Conservation (phyloP, 495 filamentous ascomycete species). For the Hyaloscypha bicolor region DNA sequence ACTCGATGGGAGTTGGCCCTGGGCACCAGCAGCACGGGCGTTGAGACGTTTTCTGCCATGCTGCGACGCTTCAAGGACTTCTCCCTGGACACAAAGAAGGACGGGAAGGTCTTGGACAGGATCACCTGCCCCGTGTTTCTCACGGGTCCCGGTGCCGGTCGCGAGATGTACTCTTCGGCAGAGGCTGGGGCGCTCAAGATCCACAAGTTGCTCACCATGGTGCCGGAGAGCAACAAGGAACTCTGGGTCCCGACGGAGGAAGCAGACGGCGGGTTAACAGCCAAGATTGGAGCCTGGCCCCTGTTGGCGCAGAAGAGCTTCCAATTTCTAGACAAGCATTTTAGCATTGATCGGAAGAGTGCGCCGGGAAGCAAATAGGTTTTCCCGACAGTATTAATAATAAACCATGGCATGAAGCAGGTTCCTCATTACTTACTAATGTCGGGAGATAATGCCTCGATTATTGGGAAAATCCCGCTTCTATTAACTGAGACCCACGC, state of each 20-base stretch:
- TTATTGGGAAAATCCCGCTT: no score
- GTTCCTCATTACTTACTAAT: no score
- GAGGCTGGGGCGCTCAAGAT: slow-evolving; percentile 23
- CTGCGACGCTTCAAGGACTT: background rate
- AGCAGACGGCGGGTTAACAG: slow-evolving; percentile 29
- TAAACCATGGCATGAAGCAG: no score
- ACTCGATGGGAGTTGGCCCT: slow-evolving; percentile 40
- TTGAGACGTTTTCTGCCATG: slow-evolving; percentile 20
- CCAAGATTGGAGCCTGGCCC: slow-evolving; percentile 33
- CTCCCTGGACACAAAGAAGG: background rate
- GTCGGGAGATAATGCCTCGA: no score
- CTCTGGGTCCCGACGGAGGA: slow-evolving; percentile 23
- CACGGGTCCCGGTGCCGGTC: slow-evolving; percentile 22
- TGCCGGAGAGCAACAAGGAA: slow-evolving; percentile 23
- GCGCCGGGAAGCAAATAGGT: slow-evolving; percentile 1
- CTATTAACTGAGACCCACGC: no score
- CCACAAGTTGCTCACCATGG: slow-evolving; percentile 15
- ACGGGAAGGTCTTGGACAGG: slow-evolving; percentile 15
- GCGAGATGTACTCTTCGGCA: slow-evolving; percentile 23
- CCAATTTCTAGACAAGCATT: slow-evolving; percentile 29
- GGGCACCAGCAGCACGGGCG: slow-evolving; percentile 27
- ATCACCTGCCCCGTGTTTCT: slow-evolving; percentile 34
- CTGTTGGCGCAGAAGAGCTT: slow-evolving; percentile 23
- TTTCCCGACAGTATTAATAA: background rate
- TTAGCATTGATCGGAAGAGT: slow-evolving; percentile 20